Percentiles rank a stretch among this genome's conserved stretches.
These are phyloP conservation scores for Thermothelomyces thermophilus DNA, from an alignment of 2,329 filamentous ascomycete genomes.

Conservation along the genomic window DNA sequence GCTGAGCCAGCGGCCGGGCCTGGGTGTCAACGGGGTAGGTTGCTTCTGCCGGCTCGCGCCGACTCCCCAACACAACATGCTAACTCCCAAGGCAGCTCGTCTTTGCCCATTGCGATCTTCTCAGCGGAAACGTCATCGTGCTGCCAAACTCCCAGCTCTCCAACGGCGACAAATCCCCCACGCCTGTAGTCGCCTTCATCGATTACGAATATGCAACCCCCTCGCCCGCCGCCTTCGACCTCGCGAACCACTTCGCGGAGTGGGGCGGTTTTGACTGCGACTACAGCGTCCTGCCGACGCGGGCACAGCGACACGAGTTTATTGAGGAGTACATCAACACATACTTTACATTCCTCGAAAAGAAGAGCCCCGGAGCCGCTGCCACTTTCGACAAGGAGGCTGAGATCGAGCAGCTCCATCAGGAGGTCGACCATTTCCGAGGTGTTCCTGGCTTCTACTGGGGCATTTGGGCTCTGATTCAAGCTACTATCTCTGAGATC, in stretches of 20 bases:
- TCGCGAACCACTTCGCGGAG: slow-evolving; percentile 96
- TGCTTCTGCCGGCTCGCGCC: not conserved
- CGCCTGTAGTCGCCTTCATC: slow-evolving; percentile 69
- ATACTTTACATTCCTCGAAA: slow-evolving; percentile 54
- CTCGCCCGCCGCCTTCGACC: slow-evolving; percentile 89
- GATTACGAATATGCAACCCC: slow-evolving; percentile 98
- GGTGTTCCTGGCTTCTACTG: slow-evolving; percentile 84
- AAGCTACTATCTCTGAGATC: slow-evolving; percentile 88
- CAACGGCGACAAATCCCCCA: slow-evolving; percentile 31
- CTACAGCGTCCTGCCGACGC: slow-evolving; percentile 73
- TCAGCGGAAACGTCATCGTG: slow-evolving; percentile 95
- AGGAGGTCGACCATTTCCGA: slow-evolving; percentile 80
- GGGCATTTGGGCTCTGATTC: slow-evolving; percentile 95
- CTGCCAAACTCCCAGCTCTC: slow-evolving; percentile 40
- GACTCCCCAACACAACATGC: not conserved
- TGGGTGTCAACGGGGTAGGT: slow-evolving; percentile 68
- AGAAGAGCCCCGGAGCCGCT: slow-evolving; percentile 28
- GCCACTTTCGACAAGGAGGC: slow-evolving; percentile 44
- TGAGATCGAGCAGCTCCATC: slow-evolving; percentile 62
- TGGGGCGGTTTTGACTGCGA: slow-evolving; percentile 98
- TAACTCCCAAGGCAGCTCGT: slow-evolving; percentile 49
- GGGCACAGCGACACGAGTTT: slow-evolving; percentile 69
- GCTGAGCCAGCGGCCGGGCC: slow-evolving; percentile 68
- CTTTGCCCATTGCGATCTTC: slow-evolving; percentile 90
- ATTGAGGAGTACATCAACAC: slow-evolving; percentile 73